Conservation (phyloP, 2,329 filamentous ascomycete species). For the Leptoxyphium fumago region DNA sequence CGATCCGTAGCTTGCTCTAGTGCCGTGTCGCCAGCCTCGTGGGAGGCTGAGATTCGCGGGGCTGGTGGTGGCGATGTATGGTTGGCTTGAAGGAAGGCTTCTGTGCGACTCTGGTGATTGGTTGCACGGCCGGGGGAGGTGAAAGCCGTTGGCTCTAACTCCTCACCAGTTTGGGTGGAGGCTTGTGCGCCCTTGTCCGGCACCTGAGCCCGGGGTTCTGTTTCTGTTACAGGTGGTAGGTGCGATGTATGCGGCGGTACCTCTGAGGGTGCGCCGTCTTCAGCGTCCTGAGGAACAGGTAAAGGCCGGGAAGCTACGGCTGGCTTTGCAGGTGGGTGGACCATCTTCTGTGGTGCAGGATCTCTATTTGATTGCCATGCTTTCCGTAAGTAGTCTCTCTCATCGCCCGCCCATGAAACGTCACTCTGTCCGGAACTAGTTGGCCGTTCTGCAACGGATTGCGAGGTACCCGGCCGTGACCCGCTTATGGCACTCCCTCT, state of each 20-base stretch:
- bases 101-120: slow-evolving; percentile 29
- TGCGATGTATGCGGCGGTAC: slow-evolving; percentile 36
- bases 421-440: slow-evolving; percentile 33
- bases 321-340: slow-evolving; percentile 15
- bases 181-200: slow-evolving; percentile 1
- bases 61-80: slow-evolving; percentile 33
- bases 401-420: slow-evolving; percentile 52
- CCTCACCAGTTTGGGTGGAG: neutral
- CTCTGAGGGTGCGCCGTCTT: slow-evolving; percentile 13
- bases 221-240: slow-evolving; percentile 11
- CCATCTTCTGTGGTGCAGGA: slow-evolving; percentile 6
- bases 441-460: slow-evolving; percentile 8
- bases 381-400: slow-evolving; percentile 48
- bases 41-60: slow-evolving; percentile 22
- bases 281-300: slow-evolving; percentile 8
- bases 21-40: slow-evolving; percentile 31
- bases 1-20: slow-evolving; percentile 43
- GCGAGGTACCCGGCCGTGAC: slow-evolving; percentile 21
- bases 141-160: neutral
- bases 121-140: neutral
- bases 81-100: slow-evolving; percentile 43
- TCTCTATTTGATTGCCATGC: slow-evolving; percentile 34
- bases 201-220: slow-evolving; percentile 1
- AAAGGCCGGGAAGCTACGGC: slow-evolving; percentile 22
- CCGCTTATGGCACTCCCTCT: slow-evolving; percentile 12